These are phyloP conservation scores for Hypoxylon sp. DNA, from an alignment of 2,329 filamentous ascomycete genomes.

Conservation along the genomic window DNA sequence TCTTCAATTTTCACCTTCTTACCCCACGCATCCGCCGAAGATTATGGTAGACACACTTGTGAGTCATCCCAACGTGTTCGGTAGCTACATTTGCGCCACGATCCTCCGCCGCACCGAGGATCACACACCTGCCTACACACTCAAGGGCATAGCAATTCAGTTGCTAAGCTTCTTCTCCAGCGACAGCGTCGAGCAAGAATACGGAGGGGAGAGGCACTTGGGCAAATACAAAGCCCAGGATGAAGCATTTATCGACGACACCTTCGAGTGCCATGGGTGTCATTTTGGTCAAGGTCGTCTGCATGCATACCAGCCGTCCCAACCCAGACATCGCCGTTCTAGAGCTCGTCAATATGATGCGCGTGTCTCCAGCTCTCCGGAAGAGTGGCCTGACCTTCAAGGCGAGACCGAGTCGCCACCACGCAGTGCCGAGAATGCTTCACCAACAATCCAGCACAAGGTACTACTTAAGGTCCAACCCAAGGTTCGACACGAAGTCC, in stretches of 20 bases:
- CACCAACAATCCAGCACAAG: background rate
- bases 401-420: background rate
- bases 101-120: constrained; percentile 59
- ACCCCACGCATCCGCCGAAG: constrained; percentile 56
- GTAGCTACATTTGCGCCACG: constrained; percentile 60
- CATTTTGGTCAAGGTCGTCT: constrained; percentile 26
- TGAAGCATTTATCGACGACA: constrained; percentile 16
- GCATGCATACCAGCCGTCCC: background rate
- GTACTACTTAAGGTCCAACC: background rate
- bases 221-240: constrained; percentile 40
- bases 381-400: constrained; percentile 25
- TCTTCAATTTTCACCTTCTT: constrained; percentile 53
- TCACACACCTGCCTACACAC: constrained; percentile 64
- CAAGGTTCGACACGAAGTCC: background rate
- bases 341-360: constrained; percentile 15
- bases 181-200: constrained; percentile 58
- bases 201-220: constrained; percentile 48
- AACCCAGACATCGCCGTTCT: background rate
- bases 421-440: background rate
- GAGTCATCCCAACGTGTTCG: constrained; percentile 61
- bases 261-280: constrained; percentile 49
- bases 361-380: constrained; percentile 21
- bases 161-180: constrained; percentile 65
- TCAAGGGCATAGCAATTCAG: constrained; percentile 64
- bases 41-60: constrained; percentile 58